Evolutionary conservation across 2,329 filamentous ascomycete genomes (phyloP).

Genomic region (Fusarium sp.): DNA sequence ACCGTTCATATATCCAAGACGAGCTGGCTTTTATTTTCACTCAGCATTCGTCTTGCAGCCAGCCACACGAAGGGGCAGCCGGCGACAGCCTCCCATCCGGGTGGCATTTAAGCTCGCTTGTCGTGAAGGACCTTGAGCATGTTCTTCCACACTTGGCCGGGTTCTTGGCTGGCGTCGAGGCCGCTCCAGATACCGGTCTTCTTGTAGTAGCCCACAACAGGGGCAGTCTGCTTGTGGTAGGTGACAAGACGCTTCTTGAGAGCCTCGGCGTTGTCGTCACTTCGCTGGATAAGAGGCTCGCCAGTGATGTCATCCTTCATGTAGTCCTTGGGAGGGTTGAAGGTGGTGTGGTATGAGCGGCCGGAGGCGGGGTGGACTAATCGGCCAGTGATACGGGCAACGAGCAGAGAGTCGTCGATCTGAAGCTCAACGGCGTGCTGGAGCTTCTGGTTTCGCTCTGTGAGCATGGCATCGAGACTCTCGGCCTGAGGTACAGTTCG

Average conservation of each 20-base stretch:
- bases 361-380: slow-evolving; percentile 95
- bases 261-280: slow-evolving; percentile 95
- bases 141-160: slow-evolving; percentile 94
- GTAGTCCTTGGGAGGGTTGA: slow-evolving; percentile 93
- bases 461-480: slow-evolving; percentile 93
- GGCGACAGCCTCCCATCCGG: slow-evolving; percentile 22
- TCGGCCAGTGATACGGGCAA: slow-evolving; percentile 95
- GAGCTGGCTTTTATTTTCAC: slow-evolving; percentile 23
- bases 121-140: slow-evolving; percentile 83
- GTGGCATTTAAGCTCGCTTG: slow-evolving; percentile 50
- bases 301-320: slow-evolving; percentile 99
- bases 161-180: slow-evolving; percentile 95
- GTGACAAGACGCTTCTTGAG: slow-evolving; percentile 94
- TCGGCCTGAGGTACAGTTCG: slow-evolving; percentile 96
- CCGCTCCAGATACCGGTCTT: slow-evolving; percentile 97
- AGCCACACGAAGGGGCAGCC: slow-evolving; percentile 46
- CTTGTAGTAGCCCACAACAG: slow-evolving; percentile 96
- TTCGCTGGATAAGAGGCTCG: slow-evolving; percentile 95
- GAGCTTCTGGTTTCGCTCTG: slow-evolving; percentile 80
- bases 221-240: slow-evolving; percentile 93
- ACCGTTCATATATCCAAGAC: slow-evolving; percentile 45
- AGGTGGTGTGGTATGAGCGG: slow-evolving; percentile 97
- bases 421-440: slow-evolving; percentile 97
- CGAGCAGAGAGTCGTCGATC: slow-evolving; percentile 93
- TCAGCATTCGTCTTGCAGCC: slow-evolving; percentile 41